Evolutionary conservation across 257 asterid genomes (phyloP).

Genomic region (Hygrophila difformis): DNA sequence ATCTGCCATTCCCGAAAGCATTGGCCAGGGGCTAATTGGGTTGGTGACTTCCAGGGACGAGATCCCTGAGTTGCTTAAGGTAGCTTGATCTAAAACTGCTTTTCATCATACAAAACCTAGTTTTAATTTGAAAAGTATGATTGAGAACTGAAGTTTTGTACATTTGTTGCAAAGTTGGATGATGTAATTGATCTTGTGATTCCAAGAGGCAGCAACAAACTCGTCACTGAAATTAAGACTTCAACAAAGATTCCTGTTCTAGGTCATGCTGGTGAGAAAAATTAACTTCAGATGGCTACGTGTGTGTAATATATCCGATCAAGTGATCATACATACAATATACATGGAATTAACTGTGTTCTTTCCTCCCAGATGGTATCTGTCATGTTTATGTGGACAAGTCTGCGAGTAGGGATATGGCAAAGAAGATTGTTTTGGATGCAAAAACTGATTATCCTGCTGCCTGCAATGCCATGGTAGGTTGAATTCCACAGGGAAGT

Average conservation of each 20-base stretch:
- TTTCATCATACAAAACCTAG: neutral
- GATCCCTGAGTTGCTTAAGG: slow-evolving; percentile 81
- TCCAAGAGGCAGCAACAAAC: slow-evolving; percentile 85
- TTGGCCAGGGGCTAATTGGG: slow-evolving; percentile 69
- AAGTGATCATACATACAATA: slow-evolving; percentile 9
- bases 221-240: slow-evolving; percentile 62
- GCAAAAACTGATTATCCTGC: slow-evolving; percentile 86
- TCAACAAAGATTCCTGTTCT: slow-evolving; percentile 83
- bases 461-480: slow-evolving; percentile 86
- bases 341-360: slow-evolving; percentile 3
- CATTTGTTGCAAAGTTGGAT: slow-evolving; percentile 46
- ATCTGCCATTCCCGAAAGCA: slow-evolving; percentile 57
- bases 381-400: slow-evolving; percentile 78
- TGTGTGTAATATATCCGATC: slow-evolving; percentile 2
- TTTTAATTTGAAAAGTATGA: neutral
- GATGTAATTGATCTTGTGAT: slow-evolving; percentile 87
- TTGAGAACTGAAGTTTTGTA: slow-evolving; percentile 19
- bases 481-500: neutral
- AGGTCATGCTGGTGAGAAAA: slow-evolving; percentile 72
- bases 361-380: slow-evolving; percentile 59
- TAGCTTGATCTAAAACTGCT: slow-evolving; percentile 13
- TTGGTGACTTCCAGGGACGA: slow-evolving; percentile 76
- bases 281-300: neutral
- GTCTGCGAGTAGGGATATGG: slow-evolving; percentile 73
- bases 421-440: slow-evolving; percentile 57